Base-by-base conservation (phyloP, 129 eudicot species). In the Glebionis coronaria region DNA sequence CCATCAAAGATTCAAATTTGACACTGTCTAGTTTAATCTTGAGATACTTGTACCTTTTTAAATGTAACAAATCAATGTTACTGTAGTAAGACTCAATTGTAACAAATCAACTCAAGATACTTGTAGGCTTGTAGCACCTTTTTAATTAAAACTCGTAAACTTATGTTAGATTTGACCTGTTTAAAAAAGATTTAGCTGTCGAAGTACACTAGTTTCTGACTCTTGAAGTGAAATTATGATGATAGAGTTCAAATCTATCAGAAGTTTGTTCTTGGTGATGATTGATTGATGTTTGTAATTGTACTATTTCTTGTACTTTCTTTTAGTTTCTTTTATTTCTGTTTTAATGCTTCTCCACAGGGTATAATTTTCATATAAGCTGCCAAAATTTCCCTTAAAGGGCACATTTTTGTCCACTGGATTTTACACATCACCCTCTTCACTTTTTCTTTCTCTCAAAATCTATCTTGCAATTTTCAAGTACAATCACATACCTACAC, bases 221-320 rank as follows among this genome's bases (percentile, higher is more conserved):
- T 67, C n/a, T 51, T 12, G 31, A 44, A 31, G 59, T 49, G 55
- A 7, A 56, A 60, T 66, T 67, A 60, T 51, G 75, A 75, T 53
- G 58, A 11, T 19, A 29, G 80, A 60, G 68, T 68, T 68, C 70
- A 75, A 50, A 51, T 68, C 75, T 12, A 68, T 60, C 74, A 75
- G 47, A 67, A 67, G 74, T 80, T 84, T 73, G 76, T 71, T 71
- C 55, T 44, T 70, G 82, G 38, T 71, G 77, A 73, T 90, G 97
- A 86, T 90, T 69, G 97, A 86, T 74, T 79, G 84, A 82, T 79
- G 78, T 70, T 47, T 44, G 44, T 42, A 73, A 78, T 56, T 76
- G 76, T 38, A 70, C 64, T 46, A 75, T 57, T 59, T 67, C 27
- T 27, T 70, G 81, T 77, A 73, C 85, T 80, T 67, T 60, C 67